Evolutionary conservation across 257 asterid species (phyloP), one percentile per base, ranked within the genome.

Genomic region (Gardenia jasminoides): DNA sequence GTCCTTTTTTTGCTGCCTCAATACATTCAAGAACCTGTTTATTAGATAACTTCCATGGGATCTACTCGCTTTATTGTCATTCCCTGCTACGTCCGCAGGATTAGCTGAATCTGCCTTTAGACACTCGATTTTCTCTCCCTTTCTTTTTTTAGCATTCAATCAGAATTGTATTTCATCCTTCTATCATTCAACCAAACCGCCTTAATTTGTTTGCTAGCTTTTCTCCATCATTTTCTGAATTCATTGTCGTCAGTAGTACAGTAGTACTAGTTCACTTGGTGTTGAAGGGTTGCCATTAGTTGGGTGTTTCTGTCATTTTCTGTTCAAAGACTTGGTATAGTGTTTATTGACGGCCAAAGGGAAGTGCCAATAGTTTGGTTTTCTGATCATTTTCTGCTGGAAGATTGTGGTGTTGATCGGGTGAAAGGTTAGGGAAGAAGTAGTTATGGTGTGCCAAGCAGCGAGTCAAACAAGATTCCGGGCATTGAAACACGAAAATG

Each of bases 401-500:
- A 79, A 41, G 79, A 76, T 73, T 77, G 54, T 69, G 75, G 84
- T 70, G 79, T 72, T 54, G 77, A 77, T 88, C 78, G 88, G 81
- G 90, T 81, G 30, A 86, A 82, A 77, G 74, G 88, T 85, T 82
- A 83, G 88, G 94, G 92, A 80, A 76, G 43, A 75, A 87, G 97
- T 91, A 94, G 98, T 94, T 91, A 95, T 95, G 99, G 99, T 95
- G 81, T 74, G 97, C 92, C 99, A 95, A 92, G 97, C 98, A 88
- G 99, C 99, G 68, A 82, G 97, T 76, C 94, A 95, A 87, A 95
- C 99, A 89, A 91, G 88, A 95, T 95, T 95, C 89, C 95, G 99
- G 81, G 94, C 92, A 83, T 87, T 89, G 92, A 95, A 93, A 89
- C 97, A 93, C 70, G 98, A 93, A 85, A 90, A 75, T 89, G 99